A percentile compares a stretch with the other conserved stretches of the same genome.
Evolutionary conservation across 83 land plant genomes (phyloP).

Genomic region (Diphasiastrum complanatum): DNA sequence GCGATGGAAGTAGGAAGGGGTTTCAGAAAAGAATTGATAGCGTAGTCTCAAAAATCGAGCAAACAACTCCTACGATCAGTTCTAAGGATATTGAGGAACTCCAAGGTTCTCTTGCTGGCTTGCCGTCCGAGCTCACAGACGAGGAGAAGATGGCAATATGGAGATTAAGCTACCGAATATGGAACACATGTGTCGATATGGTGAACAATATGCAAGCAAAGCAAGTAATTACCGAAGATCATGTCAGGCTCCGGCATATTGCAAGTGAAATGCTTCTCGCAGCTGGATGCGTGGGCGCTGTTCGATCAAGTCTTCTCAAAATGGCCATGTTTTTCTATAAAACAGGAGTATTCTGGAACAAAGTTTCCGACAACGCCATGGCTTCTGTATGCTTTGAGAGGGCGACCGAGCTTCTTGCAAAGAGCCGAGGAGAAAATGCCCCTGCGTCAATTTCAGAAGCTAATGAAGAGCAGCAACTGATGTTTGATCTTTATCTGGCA

Average conservation of each 20-base stretch:
- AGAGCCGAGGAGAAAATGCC: constrained; percentile 10
- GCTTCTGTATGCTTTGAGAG: constrained; percentile 69
- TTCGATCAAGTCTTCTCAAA: constrained; percentile 56
- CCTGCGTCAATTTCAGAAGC: constrained; percentile 14
- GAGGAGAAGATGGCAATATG: constrained; percentile 53
- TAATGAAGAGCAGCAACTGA: constrained; percentile 39
- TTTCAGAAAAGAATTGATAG: constrained; percentile 17
- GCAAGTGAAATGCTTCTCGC: constrained; percentile 61
- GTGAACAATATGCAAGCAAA: constrained; percentile 38
- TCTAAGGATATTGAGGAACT: constrained; percentile 12
- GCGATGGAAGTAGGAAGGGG: constrained; percentile 3
- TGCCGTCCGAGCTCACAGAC: constrained; percentile 30
- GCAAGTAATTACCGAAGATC: constrained; percentile 29
- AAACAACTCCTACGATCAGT: constrained; percentile 19
- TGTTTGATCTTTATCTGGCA: constrained; percentile 64
- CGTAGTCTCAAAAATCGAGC: constrained; percentile 21
- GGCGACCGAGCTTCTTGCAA: constrained; percentile 56
- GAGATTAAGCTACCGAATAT: constrained; percentile 82
- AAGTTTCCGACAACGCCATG: constrained; percentile 33
- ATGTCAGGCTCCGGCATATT: constrained; percentile 64
- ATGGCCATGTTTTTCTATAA: constrained; percentile 61
- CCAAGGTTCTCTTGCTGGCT: constrained; percentile 3
- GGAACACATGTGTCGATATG: constrained; percentile 91
- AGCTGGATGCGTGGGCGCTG: constrained; percentile 48
- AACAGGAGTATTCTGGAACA: constrained; percentile 75